These are phyloP conservation scores for Russula abietina DNA, from an alignment of 768 basidiomycete species.

Conservation along the genomic window DNA sequence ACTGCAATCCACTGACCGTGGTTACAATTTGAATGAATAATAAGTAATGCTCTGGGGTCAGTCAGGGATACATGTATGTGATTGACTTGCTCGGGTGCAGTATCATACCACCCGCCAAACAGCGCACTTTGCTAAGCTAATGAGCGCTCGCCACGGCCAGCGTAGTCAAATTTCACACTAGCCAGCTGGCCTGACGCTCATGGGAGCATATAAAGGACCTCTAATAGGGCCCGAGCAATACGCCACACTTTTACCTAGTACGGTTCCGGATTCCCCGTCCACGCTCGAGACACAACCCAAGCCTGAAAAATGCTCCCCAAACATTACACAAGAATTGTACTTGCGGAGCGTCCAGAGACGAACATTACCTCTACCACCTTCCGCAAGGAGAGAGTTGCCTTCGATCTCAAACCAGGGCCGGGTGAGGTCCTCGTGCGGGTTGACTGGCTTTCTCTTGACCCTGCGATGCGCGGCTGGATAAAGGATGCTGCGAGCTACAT, in stretches of 20 bases:
- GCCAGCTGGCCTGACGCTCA: no score
- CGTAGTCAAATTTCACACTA: no score
- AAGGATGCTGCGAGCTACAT: conserved; percentile 65
- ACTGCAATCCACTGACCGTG: no score
- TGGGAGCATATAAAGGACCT: neutral
- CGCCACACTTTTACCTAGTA: no score
- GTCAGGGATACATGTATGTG: no score
- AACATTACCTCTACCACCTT: conserved; percentile 74
- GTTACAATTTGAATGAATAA: no score
- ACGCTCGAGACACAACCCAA: no score
- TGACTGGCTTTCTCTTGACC: conserved; percentile 76
- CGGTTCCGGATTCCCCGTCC: neutral
- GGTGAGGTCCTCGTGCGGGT: conserved; percentile 69
- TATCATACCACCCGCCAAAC: no score
- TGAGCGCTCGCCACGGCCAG: no score
- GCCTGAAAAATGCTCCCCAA: neutral
- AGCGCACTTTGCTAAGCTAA: no score
- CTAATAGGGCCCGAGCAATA: neutral
- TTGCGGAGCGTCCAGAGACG: conserved; percentile 66
- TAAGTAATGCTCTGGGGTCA: no score
- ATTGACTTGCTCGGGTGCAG: no score
- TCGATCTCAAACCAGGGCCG: conserved; percentile 47
- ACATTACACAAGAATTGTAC: conserved; percentile 59
- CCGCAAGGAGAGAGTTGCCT: conserved; percentile 48
- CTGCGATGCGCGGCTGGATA: conserved; percentile 86